Base-by-base conservation (phyloP, 2,329 filamentous ascomycete genomes). In the Cladorrhinum sp. region DNA sequence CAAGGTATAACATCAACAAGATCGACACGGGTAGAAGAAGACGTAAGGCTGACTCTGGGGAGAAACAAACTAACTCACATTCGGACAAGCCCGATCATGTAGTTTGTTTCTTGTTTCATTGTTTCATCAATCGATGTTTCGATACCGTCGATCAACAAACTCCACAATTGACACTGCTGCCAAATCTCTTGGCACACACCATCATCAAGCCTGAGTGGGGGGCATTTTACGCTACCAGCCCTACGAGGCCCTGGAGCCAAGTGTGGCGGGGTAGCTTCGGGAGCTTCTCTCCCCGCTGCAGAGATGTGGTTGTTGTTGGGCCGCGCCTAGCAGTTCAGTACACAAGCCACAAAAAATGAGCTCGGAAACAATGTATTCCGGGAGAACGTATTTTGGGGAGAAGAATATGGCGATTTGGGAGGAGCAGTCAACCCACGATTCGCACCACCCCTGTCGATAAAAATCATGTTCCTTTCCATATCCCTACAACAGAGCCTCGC, bases 341-440 rank as follows among this genome's bases (percentile, higher is more conserved):
- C n/a, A 36, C 45, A 49, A 49, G 45, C 45, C 52, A 55, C 52
- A 45, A 23, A 24, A 22, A 55, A 24, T 41, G 52, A 9, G 52
- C 52, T 36, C 36, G 52, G 52, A 55, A 55, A 55, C 52, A 55
- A 24, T 45, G 52, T 55, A 45, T 55, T 32, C 52, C 29, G 52
- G 36, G 32, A 36, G 32, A 8, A 36, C 10, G 32, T 36, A 12
- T 36, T 36, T 36, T 4, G 32, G 32, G 12, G 9, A 36, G 10
- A n/a, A n/a, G n/a, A n/a, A n/a, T n/a, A n/a, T n/a, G n/a, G n/a
- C n/a, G n/a, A n/a, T 36, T 36, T 36, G 32, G 32, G 32, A 13
- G 25, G 25, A 29, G 25, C 25, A 29, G 25, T 10, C 25, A 10
- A 29, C n/a, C n/a, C n/a, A n/a, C n/a, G n/a, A n/a, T n/a, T n/a